These are phyloP conservation scores for Peronospora farinosa DNA, from an alignment of 352 stramenopile species.

Conservation along the genomic window DNA sequence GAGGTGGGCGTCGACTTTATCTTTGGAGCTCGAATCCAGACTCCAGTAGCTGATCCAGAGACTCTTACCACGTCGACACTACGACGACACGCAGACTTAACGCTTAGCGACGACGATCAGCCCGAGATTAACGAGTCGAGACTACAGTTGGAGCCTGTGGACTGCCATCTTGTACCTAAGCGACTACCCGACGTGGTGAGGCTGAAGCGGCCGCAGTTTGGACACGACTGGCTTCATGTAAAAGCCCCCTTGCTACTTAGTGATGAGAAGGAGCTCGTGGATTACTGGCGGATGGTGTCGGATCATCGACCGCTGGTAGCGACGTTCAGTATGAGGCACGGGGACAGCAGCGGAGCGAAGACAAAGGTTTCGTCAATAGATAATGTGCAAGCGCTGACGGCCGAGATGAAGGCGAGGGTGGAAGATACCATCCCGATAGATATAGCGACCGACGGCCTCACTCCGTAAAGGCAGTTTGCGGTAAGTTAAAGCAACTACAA, in stretches of 20 bases:
- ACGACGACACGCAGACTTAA: constrained; percentile 1
- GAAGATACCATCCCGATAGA: constrained; percentile 16
- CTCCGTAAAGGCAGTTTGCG: constrained; percentile 20
- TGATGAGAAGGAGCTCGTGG: constrained; percentile 58
- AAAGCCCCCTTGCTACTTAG: constrained; percentile 34
- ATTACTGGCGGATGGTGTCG: constrained; percentile 83
- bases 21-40: constrained; percentile 54
- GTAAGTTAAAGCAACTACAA: constrained; percentile 27
- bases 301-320: constrained; percentile 66
- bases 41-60: neutral
- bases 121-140: constrained; percentile 1
- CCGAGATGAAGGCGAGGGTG: constrained; percentile 22
- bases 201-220: constrained; percentile 74
- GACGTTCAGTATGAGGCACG: constrained; percentile 46
- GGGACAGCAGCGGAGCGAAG: constrained; percentile 2
- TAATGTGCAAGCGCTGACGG: constrained; percentile 14
- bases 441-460: constrained; percentile 24
- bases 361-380: constrained; percentile 15
- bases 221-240: constrained; percentile 56
- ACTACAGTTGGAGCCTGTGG: constrained; percentile 49
- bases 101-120: constrained; percentile 5
- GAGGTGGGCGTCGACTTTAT: constrained; percentile 86
- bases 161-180: constrained; percentile 58
- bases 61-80: neutral
- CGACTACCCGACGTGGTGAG: constrained; percentile 54